phyloP scores from a whole-genome alignment of 352 stramenopile genomes.

The Globisporangium cystogenes region DNA sequence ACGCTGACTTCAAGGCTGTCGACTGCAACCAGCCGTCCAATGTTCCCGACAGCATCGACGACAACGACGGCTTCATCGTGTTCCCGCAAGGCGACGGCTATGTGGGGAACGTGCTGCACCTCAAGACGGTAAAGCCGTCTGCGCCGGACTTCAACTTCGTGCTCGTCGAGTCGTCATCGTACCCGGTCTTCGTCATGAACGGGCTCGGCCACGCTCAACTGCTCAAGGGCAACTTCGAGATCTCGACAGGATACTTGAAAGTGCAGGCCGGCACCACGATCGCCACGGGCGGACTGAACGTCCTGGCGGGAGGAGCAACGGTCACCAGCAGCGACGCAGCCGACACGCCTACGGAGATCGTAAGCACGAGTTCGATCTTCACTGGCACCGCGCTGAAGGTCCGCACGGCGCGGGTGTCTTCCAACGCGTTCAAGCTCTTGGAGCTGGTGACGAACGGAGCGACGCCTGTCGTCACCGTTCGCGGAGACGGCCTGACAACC shows the following conservation, averaged over 20 bases:
- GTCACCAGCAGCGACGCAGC: constrained; percentile 21
- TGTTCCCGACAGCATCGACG: constrained; percentile 56
- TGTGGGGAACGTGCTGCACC: constrained; percentile 50
- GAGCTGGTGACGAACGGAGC: constrained; percentile 21
- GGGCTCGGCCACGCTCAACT: constrained; percentile 45
- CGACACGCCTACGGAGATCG: constrained; percentile 24
- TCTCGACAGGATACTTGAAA: constrained; percentile 48
- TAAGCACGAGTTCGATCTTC: constrained; percentile 28
- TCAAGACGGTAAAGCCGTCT: constrained; percentile 49
- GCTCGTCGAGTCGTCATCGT: constrained; percentile 38
- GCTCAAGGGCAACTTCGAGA: constrained; percentile 36
- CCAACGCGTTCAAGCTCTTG: constrained; percentile 36
- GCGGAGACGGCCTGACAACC: constrained; percentile 39
- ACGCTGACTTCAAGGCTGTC: constrained; percentile 23
- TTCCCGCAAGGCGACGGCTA: constrained; percentile 50
- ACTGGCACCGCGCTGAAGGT: constrained; percentile 28
- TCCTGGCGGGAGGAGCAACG: constrained; percentile 23
- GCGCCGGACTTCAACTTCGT: constrained; percentile 65
- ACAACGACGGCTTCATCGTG: constrained; percentile 69
- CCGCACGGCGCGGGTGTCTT: constrained; percentile 16
- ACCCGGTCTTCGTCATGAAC: constrained; percentile 47
- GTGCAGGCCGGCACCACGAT: constrained; percentile 32
- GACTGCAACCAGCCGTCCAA: constrained; percentile 71
- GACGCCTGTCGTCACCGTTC: constrained; percentile 33
- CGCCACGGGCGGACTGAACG: constrained; percentile 27